These are phyloP conservation scores for Agrocybe praecox DNA, from an alignment of 768 basidiomycete genomes.

Conservation along the genomic window DNA sequence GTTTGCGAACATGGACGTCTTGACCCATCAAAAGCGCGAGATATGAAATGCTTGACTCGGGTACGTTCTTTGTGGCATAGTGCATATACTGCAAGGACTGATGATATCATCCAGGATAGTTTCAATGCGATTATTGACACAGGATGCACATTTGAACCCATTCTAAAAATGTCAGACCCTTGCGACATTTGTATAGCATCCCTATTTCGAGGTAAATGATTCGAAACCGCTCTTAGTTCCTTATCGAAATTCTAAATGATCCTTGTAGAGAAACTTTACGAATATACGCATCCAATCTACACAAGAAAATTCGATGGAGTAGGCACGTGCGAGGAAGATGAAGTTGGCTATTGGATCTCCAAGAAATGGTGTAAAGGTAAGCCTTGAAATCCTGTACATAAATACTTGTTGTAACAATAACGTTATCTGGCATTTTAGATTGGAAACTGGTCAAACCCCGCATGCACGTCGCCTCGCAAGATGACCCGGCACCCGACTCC, in stretches of 20 bases:
- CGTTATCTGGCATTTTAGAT: slow-evolving; percentile 55
- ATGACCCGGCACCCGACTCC: slow-evolving; percentile 71
- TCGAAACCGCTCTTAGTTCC: neutral
- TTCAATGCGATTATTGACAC: slow-evolving; percentile 44
- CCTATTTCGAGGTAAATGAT: slow-evolving; percentile 62
- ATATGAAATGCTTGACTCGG: slow-evolving; percentile 70
- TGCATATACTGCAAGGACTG: slow-evolving; percentile 3
- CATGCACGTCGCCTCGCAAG: slow-evolving; percentile 64
- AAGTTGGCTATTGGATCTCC: slow-evolving; percentile 69
- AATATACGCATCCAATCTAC: slow-evolving; percentile 64
- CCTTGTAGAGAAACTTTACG: slow-evolving; percentile 65
- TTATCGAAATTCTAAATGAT: neutral
- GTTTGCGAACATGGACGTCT: slow-evolving; percentile 64
- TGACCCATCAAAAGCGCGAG: slow-evolving; percentile 56
- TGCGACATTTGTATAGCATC: slow-evolving; percentile 62
- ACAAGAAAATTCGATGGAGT: slow-evolving; percentile 61
- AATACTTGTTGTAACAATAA: slow-evolving; percentile 4
- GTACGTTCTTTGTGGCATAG: slow-evolving; percentile 32
- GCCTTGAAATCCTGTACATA: slow-evolving; percentile 13
- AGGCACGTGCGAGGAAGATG: slow-evolving; percentile 42
- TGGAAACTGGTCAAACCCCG: slow-evolving; percentile 74
- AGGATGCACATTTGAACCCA: slow-evolving; percentile 49
- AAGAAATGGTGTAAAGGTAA: slow-evolving; percentile 79
- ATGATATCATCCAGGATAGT: slow-evolving; percentile 37
- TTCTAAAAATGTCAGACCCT: slow-evolving; percentile 50